phyloP scores from a whole-genome alignment of 805 yeast genomes.

The Nakazawaea ernobii region DNA sequence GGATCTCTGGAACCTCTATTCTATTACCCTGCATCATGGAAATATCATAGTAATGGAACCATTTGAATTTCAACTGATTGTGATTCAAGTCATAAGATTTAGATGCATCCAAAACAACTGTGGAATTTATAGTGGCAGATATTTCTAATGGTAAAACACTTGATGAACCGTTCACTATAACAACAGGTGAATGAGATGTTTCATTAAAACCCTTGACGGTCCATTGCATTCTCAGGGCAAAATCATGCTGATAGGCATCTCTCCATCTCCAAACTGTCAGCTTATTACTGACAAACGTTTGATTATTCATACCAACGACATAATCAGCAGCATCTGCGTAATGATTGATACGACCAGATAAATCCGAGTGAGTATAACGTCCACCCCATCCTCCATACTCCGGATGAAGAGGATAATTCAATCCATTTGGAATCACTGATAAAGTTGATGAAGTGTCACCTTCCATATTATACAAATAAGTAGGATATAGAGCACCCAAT shows the following conservation, averaged over 20 bases:
- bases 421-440: conserved; percentile 24
- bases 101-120: conserved; percentile 19
- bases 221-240: conserved; percentile 28
- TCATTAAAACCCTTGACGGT: conserved; percentile 22
- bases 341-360: conserved; percentile 15
- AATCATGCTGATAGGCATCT: conserved; percentile 24
- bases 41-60: conserved; percentile 23
- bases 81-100: conserved; percentile 21
- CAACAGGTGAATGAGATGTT: conserved; percentile 21
- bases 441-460: conserved; percentile 27
- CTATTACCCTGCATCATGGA: conserved; percentile 19
- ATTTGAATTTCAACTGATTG: conserved; percentile 15
- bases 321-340: conserved; percentile 22
- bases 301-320: conserved; percentile 17
- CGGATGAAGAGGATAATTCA: conserved; percentile 23
- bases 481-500: conserved; percentile 22
- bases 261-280: conserved; percentile 31
- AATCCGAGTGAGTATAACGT: conserved; percentile 20
- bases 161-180: conserved; percentile 18
- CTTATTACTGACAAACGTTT: conserved; percentile 16
- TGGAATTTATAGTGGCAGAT: conserved; percentile 13
- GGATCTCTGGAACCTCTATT: conserved; percentile 17
- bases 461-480: conserved; percentile 22
- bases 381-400: conserved; percentile 32
- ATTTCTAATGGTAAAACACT: conserved; percentile 17